Evolutionary conservation across 2,329 filamentous ascomycete species (phyloP).

Genomic region (Fusarium nisikadoi): DNA sequence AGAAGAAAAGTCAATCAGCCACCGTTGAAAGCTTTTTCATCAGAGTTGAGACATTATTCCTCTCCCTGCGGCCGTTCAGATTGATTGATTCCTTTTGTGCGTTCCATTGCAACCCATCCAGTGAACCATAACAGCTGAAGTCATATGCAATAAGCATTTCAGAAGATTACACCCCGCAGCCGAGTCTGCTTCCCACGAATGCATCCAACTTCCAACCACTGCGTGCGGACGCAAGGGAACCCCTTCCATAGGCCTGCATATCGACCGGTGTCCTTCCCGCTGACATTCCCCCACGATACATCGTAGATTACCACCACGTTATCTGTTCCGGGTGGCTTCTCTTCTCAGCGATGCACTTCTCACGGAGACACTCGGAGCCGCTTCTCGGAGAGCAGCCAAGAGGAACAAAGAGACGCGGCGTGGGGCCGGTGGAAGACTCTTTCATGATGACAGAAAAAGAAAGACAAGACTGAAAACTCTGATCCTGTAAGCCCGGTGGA

Average conservation of each 20-base stretch:
- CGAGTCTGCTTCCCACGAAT: constrained; percentile 1
- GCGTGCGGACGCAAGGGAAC: constrained; percentile 3
- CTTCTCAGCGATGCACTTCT: background rate
- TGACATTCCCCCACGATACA: constrained; percentile 25
- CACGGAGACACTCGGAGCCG: constrained; percentile 42
- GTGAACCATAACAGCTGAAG: constrained; percentile 7
- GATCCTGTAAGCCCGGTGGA: constrained; percentile 34
- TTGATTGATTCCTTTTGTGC: background rate
- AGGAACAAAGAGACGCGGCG: constrained; percentile 25
- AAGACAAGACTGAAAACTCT: constrained; percentile 23
- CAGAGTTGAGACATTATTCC: constrained; percentile 8
- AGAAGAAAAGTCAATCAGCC: constrained; percentile 13
- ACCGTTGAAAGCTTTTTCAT: constrained; percentile 6
- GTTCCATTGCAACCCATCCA: constrained; percentile 12
- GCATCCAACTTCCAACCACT: background rate
- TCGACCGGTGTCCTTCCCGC: constrained; percentile 24
- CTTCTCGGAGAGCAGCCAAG: constrained; percentile 14
- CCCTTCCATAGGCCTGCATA: constrained; percentile 12
- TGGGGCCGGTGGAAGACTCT: constrained; percentile 36
- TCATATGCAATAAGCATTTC: constrained; percentile 13
- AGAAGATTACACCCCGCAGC: constrained; percentile 1
- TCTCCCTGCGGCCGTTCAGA: constrained; percentile 1
- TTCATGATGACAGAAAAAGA: constrained; percentile 5
- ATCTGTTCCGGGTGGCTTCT: background rate
- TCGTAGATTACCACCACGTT: constrained; percentile 26